Evolutionary conservation across 2,329 filamentous ascomycete species (phyloP).

Genomic region (Monascus ruber): DNA sequence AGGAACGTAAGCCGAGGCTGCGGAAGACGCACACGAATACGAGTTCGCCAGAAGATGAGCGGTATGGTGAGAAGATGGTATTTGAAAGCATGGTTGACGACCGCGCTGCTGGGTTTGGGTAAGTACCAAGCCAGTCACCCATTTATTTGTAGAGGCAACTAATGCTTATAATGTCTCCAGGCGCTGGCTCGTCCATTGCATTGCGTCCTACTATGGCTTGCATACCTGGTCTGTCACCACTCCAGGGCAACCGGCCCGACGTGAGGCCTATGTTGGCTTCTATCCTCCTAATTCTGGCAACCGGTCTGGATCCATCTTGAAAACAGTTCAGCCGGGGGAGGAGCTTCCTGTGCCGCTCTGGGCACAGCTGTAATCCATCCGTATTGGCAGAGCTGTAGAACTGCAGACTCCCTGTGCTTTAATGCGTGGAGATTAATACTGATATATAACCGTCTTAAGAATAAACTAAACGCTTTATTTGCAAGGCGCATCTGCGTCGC

Average conservation of each 20-base stretch:
- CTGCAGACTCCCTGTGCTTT: too few relatives aligned
- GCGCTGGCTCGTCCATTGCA: conserved; percentile 85
- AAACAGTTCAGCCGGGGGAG: too few relatives aligned
- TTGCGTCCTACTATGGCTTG: conserved; percentile 84
- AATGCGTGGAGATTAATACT: too few relatives aligned
- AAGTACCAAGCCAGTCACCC: conserved; percentile 25
- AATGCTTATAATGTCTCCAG: conserved; percentile 32
- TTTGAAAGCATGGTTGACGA: conserved; percentile 71
- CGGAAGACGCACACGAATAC: conserved; percentile 32
- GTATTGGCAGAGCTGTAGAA: too few relatives aligned
- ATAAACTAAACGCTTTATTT: too few relatives aligned
- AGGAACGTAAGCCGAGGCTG: conserved; percentile 46
- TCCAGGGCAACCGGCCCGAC: conserved; percentile 51
- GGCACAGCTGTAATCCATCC: too few relatives aligned
- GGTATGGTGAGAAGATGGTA: conserved; percentile 54
- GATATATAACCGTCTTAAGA: too few relatives aligned
- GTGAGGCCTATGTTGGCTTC: conserved; percentile 74
- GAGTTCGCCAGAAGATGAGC: conserved; percentile 32
- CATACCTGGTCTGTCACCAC: conserved; percentile 70
- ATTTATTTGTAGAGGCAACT: conserved; percentile 1
- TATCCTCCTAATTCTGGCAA: conserved; percentile 22
- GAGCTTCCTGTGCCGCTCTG: too few relatives aligned
- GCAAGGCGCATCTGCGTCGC: too few relatives aligned
- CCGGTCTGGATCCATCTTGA: conserved; percentile 13
- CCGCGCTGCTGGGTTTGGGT: conserved; percentile 71